Base-by-base conservation (phyloP, 225 moss, liverwort and hornwort species). In the Marchantia paleacea region DNA sequence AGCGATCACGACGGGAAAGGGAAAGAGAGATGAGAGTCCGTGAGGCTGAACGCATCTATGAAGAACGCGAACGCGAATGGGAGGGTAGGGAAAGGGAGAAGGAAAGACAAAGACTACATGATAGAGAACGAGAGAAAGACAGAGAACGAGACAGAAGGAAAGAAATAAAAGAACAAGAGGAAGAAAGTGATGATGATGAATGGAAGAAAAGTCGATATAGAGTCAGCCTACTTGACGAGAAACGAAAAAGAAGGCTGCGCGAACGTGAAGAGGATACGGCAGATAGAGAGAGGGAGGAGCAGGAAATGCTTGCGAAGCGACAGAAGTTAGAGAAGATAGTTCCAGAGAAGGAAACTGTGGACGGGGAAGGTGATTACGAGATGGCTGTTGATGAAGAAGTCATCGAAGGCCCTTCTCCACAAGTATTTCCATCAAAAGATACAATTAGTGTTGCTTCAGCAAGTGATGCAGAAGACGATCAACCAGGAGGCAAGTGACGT, bases 91-190 rank as follows among this genome's bases (percentile, higher is more conserved):
- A 97, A 85, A 92, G 93, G 69, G 97, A 94, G 71, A 97, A 90
- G 52, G 97, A 94, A 75, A 88, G 93, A 65, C 94, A 90, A 72
- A 88, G 97, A 31, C 66, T 81, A 2, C 89, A 92, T 77, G 94
- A 97, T 47, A 92, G 91, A 80, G 97, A 97, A 75, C 85, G 94
- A 61, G 94, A 97, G 90, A 94, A 92, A 88, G 97, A 97, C 26
- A 84, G 97, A 84, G 97, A 94, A 81, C 85, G 89, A 69, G 97
- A 97, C 48, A 88, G 97, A 83, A 91, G 97, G 72, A 90, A 90
- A 74, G 93, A 93, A 87, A 89, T 97, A 25, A 93, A 93, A 84
- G 97, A 94, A 75, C 97, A 97, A 84, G 96, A 97, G 83, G 96
- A 96, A 61, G 93, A 94, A 83, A 93, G 87, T 84, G 97, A 97